Base-by-base conservation (phyloP, 192 early-diverging fungal genomes). In the Entomortierella lignicola region DNA sequence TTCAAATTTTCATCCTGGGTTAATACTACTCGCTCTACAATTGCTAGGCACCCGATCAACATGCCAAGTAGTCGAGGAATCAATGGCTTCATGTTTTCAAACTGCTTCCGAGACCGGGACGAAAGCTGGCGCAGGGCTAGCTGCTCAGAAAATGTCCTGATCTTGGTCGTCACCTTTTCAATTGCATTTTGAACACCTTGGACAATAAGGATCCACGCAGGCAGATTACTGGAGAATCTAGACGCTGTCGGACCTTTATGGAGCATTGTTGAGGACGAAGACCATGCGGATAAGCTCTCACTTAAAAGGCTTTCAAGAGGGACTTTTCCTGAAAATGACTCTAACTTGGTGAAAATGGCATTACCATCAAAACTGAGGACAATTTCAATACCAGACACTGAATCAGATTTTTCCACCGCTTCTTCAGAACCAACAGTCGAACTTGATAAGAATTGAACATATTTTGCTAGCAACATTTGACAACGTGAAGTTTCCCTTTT, bases 81-180 rank as follows among this genome's bases (percentile, higher is more conserved):
- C 62, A 60, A 10, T 2, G 75, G 50, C 21, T 21, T 50, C 56
- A 79, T 66, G 13, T 11, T 21, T 20, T 70, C 75, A 31, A 79
- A 70, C n/a, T 70, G 75, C 30, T 66, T 79, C n/a, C 75, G 50
- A 0, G 61, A 41, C 26, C 68, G 60, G 7, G 75, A 79, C 20
- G 75, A 79, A 3, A 79, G 34, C 27, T 69, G 60, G 7, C 67
- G 67, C 30, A 64, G 31, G 6, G 43, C 11, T 23, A 66, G 25
- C 47, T 70, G 67, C 48, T 70, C 51, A 0, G 57, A 47, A 6
- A 60, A 37, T 10, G 62, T 66, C 32, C 8, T 18, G 8, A 79
- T 32, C 63, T 79, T 79, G 51, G 0, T n/a, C 13, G 55, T 58
- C 43, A 70, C 75, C 13, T 63, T 69, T 25, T 55, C 42, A 8